A percentile compares a stretch with the other conserved stretches of the same genome.
These are phyloP conservation scores for Camellia lanceoleosa DNA, from an alignment of 148 eudicot species.

Conservation along the genomic window DNA sequence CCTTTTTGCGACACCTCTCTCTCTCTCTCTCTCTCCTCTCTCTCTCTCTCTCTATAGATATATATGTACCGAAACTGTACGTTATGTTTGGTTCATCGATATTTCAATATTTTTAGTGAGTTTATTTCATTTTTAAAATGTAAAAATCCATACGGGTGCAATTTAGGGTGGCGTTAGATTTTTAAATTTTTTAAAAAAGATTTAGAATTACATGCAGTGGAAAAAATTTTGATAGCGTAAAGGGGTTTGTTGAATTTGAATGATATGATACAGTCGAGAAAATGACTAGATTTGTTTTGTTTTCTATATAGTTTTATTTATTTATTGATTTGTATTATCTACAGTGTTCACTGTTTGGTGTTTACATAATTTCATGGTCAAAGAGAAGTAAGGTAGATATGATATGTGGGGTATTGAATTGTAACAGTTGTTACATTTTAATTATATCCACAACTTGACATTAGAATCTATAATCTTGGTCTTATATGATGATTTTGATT, in stretches of 20 bases:
- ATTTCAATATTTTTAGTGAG: too few species aligned
- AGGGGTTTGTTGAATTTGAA: not conserved
- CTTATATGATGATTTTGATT: not conserved
- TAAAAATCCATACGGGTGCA: too few species aligned
- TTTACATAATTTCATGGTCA: not conserved
- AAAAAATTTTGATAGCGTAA: not conserved
- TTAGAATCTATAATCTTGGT: not conserved
- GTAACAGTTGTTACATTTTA: not conserved
- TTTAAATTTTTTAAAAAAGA: too few species aligned
- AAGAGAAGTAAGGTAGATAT: not conserved
- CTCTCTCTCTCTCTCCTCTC: slow-evolving; percentile 5
- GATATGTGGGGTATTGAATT: not conserved
- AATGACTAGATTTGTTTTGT: not conserved
- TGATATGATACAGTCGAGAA: not conserved
- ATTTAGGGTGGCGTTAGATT: too few species aligned
- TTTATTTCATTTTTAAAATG: too few species aligned
- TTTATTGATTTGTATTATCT: not conserved
- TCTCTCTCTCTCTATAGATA: not conserved
- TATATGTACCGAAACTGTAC: not conserved
- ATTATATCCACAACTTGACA: not conserved
- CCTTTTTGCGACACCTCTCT: not conserved
- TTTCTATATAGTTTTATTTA: not conserved
- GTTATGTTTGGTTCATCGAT: too few species aligned
- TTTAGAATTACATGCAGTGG: not conserved
- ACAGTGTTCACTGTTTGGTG: not conserved